phyloP scores from a whole-genome alignment of 2,329 filamentous ascomycete genomes.

The Phyllosticta capitalensis region DNA sequence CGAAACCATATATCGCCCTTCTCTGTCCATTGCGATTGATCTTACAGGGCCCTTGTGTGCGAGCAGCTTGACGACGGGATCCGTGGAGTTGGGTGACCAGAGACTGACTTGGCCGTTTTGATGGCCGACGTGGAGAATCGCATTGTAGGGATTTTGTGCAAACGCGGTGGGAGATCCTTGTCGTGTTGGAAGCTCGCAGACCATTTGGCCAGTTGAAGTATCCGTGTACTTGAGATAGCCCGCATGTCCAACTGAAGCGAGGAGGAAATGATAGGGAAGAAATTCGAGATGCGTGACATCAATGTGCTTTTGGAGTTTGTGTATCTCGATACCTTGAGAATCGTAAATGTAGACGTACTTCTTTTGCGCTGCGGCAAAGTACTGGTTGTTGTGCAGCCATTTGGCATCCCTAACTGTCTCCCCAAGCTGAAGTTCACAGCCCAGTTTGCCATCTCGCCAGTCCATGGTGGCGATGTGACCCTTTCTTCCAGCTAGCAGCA shows the following conservation, averaged over 20 bases:
- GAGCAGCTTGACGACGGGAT: conserved; percentile 81
- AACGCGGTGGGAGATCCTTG: conserved; percentile 76
- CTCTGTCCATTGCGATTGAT: conserved; percentile 73
- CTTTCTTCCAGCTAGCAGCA: conserved; percentile 80
- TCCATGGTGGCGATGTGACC: conserved; percentile 96
- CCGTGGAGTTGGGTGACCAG: conserved; percentile 87
- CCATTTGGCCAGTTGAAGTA: conserved; percentile 81
- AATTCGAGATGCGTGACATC: conserved; percentile 94
- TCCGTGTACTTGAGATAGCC: conserved; percentile 92
- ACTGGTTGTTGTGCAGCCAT: conserved; percentile 92
- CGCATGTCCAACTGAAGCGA: conserved; percentile 59
- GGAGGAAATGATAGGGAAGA: conserved; percentile 87
- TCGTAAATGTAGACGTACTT: conserved; percentile 98
- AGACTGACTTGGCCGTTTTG: conserved; percentile 91
- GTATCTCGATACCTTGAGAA: conserved; percentile 77
- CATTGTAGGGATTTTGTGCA: conserved; percentile 84
- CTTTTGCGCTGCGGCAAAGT: conserved; percentile 92
- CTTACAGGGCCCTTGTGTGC: conserved; percentile 85
- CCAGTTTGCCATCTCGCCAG: conserved; percentile 84
- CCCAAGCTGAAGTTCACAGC: conserved; percentile 80
- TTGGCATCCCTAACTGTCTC: conserved; percentile 84
- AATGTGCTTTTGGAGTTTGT: conserved; percentile 80
- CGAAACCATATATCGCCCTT: conserved; percentile 92
- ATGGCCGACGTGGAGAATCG: conserved; percentile 82
- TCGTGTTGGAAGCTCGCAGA: conserved; percentile 76